Conservation (phyloP, 2,329 filamentous ascomycete species). For the Aspergillus sp. region DNA sequence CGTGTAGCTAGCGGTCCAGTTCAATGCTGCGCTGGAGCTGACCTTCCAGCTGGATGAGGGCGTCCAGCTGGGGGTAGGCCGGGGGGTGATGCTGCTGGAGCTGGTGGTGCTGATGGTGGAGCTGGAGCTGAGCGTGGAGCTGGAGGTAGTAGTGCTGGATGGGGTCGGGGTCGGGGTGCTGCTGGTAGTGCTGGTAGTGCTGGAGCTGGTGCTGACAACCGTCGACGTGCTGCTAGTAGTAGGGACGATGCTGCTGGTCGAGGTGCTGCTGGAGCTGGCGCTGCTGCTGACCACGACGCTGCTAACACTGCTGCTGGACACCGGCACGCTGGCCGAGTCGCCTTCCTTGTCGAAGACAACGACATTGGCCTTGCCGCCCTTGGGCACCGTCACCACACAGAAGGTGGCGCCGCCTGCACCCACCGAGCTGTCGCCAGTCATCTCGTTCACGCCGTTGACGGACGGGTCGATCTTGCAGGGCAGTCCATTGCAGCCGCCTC, state of each 20-base stretch:
- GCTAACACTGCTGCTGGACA: constrained; percentile 7
- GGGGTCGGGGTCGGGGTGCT: constrained; percentile 16
- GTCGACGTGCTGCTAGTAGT: constrained; percentile 17
- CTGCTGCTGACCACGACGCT: constrained; percentile 8
- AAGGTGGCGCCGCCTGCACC: constrained; percentile 71
- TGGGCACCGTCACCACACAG: constrained; percentile 74
- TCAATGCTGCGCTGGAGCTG: constrained; percentile 12
- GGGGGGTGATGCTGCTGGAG: constrained; percentile 14
- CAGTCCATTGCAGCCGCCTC: constrained; percentile 68
- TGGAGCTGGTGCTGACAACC: constrained; percentile 14
- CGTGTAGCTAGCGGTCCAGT: constrained; percentile 12
- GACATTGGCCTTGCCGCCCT: constrained; percentile 66
- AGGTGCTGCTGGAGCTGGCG: constrained; percentile 11
- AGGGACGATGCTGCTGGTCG: constrained; percentile 17
- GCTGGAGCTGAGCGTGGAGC: constrained; percentile 15
- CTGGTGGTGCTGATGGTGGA: constrained; percentile 20
- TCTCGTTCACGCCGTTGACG: constrained; percentile 56
- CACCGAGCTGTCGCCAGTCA: constrained; percentile 57
- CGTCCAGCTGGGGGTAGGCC: not conserved
- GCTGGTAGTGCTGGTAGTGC: too few relatives aligned
- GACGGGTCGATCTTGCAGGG: constrained; percentile 71
- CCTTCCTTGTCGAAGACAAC: constrained; percentile 57
- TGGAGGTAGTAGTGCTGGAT: constrained; percentile 13
- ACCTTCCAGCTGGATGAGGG: constrained; percentile 10
- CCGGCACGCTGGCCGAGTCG: constrained; percentile 7